These are phyloP conservation scores for Dipteronia sinensis DNA, from an alignment of 345 rosid genomes.

Conservation along the genomic window DNA sequence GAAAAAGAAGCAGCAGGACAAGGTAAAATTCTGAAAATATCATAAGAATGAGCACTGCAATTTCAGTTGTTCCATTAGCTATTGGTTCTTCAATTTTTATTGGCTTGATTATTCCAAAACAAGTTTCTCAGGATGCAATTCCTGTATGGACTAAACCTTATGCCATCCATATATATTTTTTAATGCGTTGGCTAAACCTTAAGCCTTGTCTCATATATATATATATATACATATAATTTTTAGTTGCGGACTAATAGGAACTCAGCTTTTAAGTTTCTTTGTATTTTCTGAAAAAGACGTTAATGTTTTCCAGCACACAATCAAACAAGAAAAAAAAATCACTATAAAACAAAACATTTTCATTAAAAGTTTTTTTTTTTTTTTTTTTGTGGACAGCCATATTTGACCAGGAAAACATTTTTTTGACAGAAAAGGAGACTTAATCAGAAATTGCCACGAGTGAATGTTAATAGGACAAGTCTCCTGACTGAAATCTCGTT, in stretches of 20 bases:
- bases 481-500: background rate
- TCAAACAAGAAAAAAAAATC: background rate
- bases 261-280: background rate
- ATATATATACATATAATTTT: background rate
- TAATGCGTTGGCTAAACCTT: background rate
- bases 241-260: background rate
- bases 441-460: background rate
- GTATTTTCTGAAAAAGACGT: background rate
- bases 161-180: background rate
- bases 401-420: background rate
- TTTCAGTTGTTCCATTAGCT: slow-evolving; percentile 12
- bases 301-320: background rate
- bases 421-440: background rate
- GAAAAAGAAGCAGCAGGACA: slow-evolving; percentile 71
- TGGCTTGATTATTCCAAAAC: background rate
- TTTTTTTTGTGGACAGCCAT: background rate
- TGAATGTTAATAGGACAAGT: background rate
- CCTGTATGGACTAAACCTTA: background rate
- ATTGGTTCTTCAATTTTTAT: background rate
- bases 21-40: slow-evolving; percentile 39
- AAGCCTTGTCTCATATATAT: background rate
- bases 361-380: background rate
- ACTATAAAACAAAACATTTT: background rate
- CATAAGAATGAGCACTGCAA: background rate
- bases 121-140: background rate